phyloP scores from a whole-genome alignment of 108 stramenopile genomes.

The Chaetoceros tenuissimus region DNA sequence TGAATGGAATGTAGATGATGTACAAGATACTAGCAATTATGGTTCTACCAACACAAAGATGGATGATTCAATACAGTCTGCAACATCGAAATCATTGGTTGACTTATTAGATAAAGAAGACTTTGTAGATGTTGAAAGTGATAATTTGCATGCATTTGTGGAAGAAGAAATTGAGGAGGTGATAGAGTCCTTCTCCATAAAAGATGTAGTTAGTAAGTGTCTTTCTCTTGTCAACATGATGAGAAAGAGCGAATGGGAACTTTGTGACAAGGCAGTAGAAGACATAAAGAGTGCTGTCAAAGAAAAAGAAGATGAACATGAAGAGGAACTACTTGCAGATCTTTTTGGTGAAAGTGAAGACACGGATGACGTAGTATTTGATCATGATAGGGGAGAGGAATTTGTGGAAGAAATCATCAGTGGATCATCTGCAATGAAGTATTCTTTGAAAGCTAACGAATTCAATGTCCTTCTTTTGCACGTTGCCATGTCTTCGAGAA shows the following conservation, averaged over 20 bases:
- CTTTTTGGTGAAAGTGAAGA: background rate
- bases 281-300: no score
- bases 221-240: background rate
- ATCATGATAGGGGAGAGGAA: background rate
- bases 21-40: background rate
- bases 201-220: background rate
- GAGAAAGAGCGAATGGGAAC: background rate
- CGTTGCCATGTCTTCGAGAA: background rate
- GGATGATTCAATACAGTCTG: no score
- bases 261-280: no score
- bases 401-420: background rate
- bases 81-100: no score
- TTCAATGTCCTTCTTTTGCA: background rate
- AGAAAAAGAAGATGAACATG: background rate
- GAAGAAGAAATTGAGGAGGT: background rate
- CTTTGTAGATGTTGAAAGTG: background rate
- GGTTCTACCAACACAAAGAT: no score
- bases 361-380: background rate
- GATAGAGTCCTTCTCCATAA: background rate
- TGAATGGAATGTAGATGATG: background rate
- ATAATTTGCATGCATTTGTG: background rate
- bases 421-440: background rate
- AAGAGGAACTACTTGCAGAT: background rate
- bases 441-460: background rate
- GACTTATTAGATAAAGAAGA: background rate